These are phyloP conservation scores for Hordeum vulgare DNA, from an alignment of 176 grass and related monocot species.

Conservation along the genomic window DNA sequence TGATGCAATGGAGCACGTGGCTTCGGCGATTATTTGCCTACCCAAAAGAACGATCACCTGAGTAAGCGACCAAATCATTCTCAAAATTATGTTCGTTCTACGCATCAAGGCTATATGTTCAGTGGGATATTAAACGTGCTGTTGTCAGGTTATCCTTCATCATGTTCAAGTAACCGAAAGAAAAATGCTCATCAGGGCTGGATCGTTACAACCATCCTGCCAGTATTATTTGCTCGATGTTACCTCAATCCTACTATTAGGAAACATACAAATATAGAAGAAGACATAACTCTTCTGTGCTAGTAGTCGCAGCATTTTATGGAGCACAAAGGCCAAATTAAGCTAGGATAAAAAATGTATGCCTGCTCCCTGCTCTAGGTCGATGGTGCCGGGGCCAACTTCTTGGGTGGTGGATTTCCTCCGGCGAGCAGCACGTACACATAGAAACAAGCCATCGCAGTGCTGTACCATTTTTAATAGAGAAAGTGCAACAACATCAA, in stretches of 20 bases:
- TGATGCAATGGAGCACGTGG: background rate
- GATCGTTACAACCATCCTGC: background rate
- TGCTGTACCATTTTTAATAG: conserved; percentile 30
- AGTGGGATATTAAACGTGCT: background rate
- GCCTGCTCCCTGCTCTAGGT: background rate
- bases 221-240: conserved; percentile 10
- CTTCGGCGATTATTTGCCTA: background rate
- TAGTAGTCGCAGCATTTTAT: background rate
- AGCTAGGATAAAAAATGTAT: background rate
- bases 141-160: background rate
- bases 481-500: background rate
- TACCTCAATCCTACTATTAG: background rate
- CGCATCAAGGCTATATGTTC: background rate
- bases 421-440: conserved; percentile 43
- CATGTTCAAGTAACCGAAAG: background rate
- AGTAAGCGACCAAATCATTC: background rate
- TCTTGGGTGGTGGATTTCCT: conserved; percentile 61
- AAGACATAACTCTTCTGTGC: conserved; percentile 10
- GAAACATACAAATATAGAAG: conserved; percentile 28
- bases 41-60: background rate
- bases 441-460: conserved; percentile 52
- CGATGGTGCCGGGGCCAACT: conserved; percentile 5
- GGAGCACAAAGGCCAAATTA: background rate
- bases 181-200: background rate
- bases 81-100: background rate